Evolutionary conservation across 2,329 filamentous ascomycete genomes (phyloP), one percentile per base, ranked within the genome.

Genomic region (Dothideomycetes sp.): DNA sequence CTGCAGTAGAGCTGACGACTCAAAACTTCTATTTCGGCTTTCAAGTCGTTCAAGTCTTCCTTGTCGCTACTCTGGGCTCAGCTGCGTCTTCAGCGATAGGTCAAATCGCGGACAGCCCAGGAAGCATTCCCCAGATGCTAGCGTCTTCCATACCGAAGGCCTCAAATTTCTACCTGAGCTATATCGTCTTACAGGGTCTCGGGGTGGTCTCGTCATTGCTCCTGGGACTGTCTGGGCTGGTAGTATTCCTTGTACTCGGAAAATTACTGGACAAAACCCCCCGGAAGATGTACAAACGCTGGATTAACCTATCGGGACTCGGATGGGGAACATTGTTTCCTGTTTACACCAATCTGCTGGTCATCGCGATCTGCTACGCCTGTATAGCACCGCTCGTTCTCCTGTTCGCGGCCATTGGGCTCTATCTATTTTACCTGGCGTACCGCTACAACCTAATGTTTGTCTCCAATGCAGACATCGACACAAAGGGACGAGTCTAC

Each of bases 101-200:
- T 17, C 51, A 76, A 15, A 79, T 93, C 35, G 81, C 87, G 1
- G 54, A 69, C 12, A 81, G 84, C 43, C 69, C 58, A 10, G 32
- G 42, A 10, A 47, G 42, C 7, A 51, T 51, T 3, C 46, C 56
- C 1, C 46, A 36, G 9, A 39, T 60, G 8, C 45, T 62, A 17
- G 56, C 59, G 8, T 46, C 49, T 9, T 48, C 52, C 17, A 47
- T 98, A 4, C 91, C 91, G 14, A 79, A 75, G 41, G 79, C 86
- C 0, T 88, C 87, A 45, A 96, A 94, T 63, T 93, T 96, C 56
- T 98, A 95, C 61, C 80, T 96, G 15, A 85, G 82, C 0, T 98
- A 96, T 64, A 93, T 98, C 49, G 77, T 96, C 22, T 75, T 98
- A 3, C 91, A 96, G 60, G 93, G 89, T 24, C 61, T 96, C 42